Conservation (phyloP, 2,329 filamentous ascomycete species). For the Colletotrichum musae region DNA sequence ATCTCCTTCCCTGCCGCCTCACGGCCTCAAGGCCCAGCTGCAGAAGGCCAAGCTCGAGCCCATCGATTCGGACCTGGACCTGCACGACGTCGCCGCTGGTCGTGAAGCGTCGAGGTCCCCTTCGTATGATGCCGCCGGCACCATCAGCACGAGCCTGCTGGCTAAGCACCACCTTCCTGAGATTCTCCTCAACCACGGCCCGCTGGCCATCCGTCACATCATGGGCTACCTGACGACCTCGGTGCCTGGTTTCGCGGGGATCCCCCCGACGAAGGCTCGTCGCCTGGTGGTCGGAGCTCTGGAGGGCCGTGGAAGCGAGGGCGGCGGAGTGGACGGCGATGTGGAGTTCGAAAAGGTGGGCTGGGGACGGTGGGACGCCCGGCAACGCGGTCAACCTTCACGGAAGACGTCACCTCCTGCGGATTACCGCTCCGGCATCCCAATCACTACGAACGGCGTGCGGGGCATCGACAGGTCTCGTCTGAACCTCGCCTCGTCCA, state of each 20-base stretch:
- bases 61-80: slow-evolving; percentile 89
- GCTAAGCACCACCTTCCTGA: slow-evolving; percentile 92
- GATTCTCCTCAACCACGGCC: slow-evolving; percentile 90
- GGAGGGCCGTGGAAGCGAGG: slow-evolving; percentile 79
- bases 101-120: slow-evolving; percentile 59
- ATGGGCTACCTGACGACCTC: slow-evolving; percentile 95
- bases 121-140: slow-evolving; percentile 78
- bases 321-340: slow-evolving; percentile 75
- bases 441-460: slow-evolving; percentile 64
- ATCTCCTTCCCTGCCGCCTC: slow-evolving; percentile 87
- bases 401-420: slow-evolving; percentile 59
- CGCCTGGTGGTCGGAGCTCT: slow-evolving; percentile 92
- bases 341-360: slow-evolving; percentile 95
- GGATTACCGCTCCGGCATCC: slow-evolving; percentile 67
- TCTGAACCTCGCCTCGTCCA: slow-evolving; percentile 68
- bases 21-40: slow-evolving; percentile 80
- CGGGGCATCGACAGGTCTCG: slow-evolving; percentile 64
- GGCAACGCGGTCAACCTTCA: slow-evolving; percentile 75
- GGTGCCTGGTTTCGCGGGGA: slow-evolving; percentile 91
- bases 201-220: slow-evolving; percentile 93
- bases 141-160: slow-evolving; percentile 88
- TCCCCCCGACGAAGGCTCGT: slow-evolving; percentile 90
- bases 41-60: slow-evolving; percentile 72
- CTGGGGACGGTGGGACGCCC: slow-evolving; percentile 96
- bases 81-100: slow-evolving; percentile 65